Evolutionary conservation across 2,329 filamentous ascomycete species (phyloP), one percentile per base, ranked within the genome.

Genomic region (Karstenula rhodostoma): DNA sequence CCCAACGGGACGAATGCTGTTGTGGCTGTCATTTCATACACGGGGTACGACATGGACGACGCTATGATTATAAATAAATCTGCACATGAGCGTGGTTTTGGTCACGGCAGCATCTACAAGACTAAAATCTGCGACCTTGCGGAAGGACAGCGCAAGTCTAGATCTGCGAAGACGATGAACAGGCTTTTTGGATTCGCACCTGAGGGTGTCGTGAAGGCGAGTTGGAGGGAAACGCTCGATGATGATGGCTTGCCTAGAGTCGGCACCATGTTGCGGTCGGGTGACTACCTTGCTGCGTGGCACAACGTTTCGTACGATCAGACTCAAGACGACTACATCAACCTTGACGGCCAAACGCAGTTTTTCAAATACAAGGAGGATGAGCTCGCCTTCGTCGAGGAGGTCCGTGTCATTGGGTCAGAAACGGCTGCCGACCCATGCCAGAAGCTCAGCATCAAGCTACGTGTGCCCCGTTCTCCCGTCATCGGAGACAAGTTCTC

Each of bases 51-150:
- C 85, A 99, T 99, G 95, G 95, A 99, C 84, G 95, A 99, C 81
- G 95, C 95, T 76, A 98, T 98, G 94, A 98, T 99, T 75, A 85
- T 99, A 76, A 98, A 98, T 84, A 98, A 98, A 78, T 97, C 93
- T 22, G 89, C 94, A 2, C 93, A 97, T 78, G 95, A 99, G 79
- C 89, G 95, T 68, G 95, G 95, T 15, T 98, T 99, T 73, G 94
- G 93, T 40, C 89, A 98, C 73, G 95, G 95, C 57, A 96, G 94
- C 5, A 93, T 99, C 70, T 99, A 97, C 85, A 99, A 99, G 83
- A 96, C 93, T 9, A 97, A 98, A 81, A 91, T 96, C 73, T 89
- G 95, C 73, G 88, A 91, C 37, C 85, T 98, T 19, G 91, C 93
- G 69, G 93, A 97, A 55, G 91, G 94, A 63, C 82, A 83, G 46